Evolutionary conservation across 2,329 filamentous ascomycete species (phyloP).

Genomic region (Aspergillus piperis): DNA sequence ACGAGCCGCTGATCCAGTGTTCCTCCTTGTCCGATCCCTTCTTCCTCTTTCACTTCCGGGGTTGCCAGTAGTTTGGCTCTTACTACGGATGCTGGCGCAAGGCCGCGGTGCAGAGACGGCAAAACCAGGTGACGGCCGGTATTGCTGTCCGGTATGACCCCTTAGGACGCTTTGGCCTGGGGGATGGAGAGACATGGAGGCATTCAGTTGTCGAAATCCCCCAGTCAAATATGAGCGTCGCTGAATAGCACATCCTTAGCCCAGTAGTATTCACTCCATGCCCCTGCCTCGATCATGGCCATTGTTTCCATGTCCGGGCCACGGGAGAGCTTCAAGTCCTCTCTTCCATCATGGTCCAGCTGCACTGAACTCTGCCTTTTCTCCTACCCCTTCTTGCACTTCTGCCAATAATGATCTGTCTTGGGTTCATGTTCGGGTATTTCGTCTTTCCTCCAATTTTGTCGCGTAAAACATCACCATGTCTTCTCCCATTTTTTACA

Average conservation of each 20-base stretch:
- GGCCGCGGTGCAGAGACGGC: neutral
- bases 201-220: neutral
- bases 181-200: neutral
- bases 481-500: neutral
- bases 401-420: neutral
- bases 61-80: constrained; percentile 10
- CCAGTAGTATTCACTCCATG: neutral
- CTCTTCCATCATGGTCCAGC: neutral
- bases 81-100: constrained; percentile 17
- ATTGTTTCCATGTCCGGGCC: neutral
- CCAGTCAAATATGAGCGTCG: neutral
- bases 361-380: neutral
- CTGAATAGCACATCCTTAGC: neutral
- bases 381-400: neutral
- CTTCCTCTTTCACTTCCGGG: neutral
- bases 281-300: neutral
- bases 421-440: neutral
- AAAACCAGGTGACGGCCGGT: neutral
- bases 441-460: neutral
- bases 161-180: constrained; percentile 1
- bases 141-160: neutral
- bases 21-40: neutral
- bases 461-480: neutral
- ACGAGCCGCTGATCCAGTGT: neutral
- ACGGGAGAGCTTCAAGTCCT: neutral